Base-by-base conservation (phyloP, 148 eudicot genomes). In the Chenopodium berlandieri region DNA sequence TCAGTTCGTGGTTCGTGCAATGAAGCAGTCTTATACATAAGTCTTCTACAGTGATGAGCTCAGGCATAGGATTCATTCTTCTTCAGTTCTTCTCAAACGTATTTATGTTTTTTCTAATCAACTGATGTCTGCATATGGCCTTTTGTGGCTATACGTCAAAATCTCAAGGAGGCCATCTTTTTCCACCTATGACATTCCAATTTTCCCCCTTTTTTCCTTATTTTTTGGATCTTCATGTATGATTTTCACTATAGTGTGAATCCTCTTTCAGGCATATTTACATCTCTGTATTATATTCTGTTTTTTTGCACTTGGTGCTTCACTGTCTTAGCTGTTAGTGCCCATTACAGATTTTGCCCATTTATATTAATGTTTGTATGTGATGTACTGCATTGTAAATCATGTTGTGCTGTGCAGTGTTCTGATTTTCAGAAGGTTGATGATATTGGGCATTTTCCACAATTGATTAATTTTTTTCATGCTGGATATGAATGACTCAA, bases 401-500 rank as follows among this genome's bases (percentile, higher is more conserved):
- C 68, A 64, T 77, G 81, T 71, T 76, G 44, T 19, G 9, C 34
- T 70, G 37, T 76, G 73, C 86, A 50, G 86, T 71, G 80, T 34
- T 71, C 46, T 32, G 19, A 25, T 46, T 47, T 54, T 84, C 79
- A 60, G 48, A 80, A 66, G 58, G 50, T 34, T 56, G 32, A 7
- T 80, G 81, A 65, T 78, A 9, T 34, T 75, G 64, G 71, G 16
- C 11, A 22, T 54, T 22, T 67, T 31, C 73, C 4, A 50, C 75
- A 52, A 60, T 75, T 50, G 60, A 75, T 12, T 52, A 31, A 44
- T 32, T 76, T 56, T 56, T 25, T 60, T 73, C 52, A 70, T 79
- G 71, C 66, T 46, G 72, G 65, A 37, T 50, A 56, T 80, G 64
- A 80, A 46, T 65, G 47, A 62, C 19, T 17, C 20, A 5, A 20